Conservation (phyloP, 2,329 filamentous ascomycete species). For the Sporothrix pallida region DNA sequence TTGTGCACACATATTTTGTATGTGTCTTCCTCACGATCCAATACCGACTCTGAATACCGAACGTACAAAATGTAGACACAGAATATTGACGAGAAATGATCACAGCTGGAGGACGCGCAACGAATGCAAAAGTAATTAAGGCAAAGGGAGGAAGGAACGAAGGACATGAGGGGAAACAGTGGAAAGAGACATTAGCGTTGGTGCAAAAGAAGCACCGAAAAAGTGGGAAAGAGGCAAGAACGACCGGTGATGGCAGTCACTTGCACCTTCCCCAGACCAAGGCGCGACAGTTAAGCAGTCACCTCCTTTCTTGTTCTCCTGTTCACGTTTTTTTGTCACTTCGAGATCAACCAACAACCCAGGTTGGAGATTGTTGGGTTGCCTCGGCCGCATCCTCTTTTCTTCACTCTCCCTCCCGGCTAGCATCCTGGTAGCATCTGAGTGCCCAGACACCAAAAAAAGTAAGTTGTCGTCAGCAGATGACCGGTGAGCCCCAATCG, state of each 20-base stretch:
- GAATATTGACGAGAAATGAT: too few species aligned
- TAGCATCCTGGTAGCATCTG: background rate
- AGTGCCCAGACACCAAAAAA: too few species aligned
- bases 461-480: background rate
- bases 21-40: background rate
- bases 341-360: background rate
- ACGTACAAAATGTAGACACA: too few species aligned
- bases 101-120: too few species aligned
- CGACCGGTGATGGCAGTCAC: background rate
- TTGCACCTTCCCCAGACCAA: background rate
- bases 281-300: background rate
- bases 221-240: background rate
- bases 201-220: background rate
- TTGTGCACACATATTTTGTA: background rate
- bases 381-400: background rate
- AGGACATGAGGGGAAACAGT: background rate
- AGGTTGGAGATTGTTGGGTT: background rate
- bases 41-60: too few species aligned
- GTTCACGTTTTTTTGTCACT: background rate
- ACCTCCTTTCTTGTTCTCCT: conserved; percentile 2
- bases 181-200: background rate
- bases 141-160: background rate
- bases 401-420: background rate
- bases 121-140: background rate
- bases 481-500: background rate